Percentiles rank a stretch among this genome's conserved stretches.
Evolutionary conservation across 176 grass and related monocot genomes (phyloP).

Genomic region (Guadua angustifolia): DNA sequence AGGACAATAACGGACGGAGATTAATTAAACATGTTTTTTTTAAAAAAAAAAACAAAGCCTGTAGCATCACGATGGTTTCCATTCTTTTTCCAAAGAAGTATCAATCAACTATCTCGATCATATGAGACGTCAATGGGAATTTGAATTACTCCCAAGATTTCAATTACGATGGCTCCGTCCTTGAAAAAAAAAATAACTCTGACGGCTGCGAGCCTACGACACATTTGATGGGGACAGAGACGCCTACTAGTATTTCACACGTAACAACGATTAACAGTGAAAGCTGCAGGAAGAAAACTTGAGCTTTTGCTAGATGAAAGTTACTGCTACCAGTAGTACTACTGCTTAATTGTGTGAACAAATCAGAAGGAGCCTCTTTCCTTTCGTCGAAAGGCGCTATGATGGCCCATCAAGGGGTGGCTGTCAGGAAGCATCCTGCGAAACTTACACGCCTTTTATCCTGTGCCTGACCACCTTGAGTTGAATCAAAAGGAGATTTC

Average conservation of each 20-base stretch:
- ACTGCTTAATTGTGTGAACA: not conserved
- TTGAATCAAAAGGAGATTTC: not conserved
- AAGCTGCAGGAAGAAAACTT: not conserved
- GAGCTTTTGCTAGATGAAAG: not conserved
- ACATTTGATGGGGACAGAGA: not conserved
- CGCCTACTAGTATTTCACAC: conserved; percentile 13
- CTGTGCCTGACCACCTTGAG: not conserved
- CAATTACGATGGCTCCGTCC: not conserved
- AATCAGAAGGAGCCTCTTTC: not conserved
- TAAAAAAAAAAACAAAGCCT: no score
- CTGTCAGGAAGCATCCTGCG: conserved; percentile 17
- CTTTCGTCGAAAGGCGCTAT: not conserved
- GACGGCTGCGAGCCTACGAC: not conserved
- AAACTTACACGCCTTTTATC: not conserved
- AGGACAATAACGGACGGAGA: no score
- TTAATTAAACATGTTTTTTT: no score
- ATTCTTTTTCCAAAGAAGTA: no score
- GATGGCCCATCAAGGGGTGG: not conserved
- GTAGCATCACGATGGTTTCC: no score
- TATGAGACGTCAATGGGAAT: not conserved
- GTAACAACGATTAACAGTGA: not conserved
- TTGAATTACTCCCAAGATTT: not conserved
- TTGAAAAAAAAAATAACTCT: not conserved
- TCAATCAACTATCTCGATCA: not conserved
- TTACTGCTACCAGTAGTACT: not conserved